Percentiles rank a stretch among this genome's conserved stretches.
Conservation (phyloP, 352 stramenopile genomes). For the Globisporangium emineosum region DNA sequence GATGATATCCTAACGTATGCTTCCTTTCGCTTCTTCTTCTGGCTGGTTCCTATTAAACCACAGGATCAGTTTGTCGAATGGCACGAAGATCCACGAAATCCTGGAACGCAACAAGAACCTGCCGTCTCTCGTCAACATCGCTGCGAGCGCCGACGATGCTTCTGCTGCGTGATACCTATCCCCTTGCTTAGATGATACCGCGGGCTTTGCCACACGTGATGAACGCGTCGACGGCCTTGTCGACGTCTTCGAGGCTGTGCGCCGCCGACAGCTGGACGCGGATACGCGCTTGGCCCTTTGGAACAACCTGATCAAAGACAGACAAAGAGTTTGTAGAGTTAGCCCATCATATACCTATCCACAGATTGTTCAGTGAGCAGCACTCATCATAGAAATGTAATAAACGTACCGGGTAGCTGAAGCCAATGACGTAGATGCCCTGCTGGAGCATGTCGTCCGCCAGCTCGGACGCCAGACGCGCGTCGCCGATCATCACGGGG, state of each 20-base stretch:
- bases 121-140: constrained; percentile 51
- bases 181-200: constrained; percentile 47
- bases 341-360: background rate
- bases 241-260: constrained; percentile 90
- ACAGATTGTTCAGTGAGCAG: background rate
- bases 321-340: background rate
- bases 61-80: constrained; percentile 47
- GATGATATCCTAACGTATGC: background rate
- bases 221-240: constrained; percentile 91
- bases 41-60: constrained; percentile 8
- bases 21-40: constrained; percentile 13
- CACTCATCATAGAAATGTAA: background rate
- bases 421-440: constrained; percentile 94
- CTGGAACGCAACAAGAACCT: constrained; percentile 51
- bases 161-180: background rate
- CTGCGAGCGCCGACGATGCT: background rate
- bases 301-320: constrained; percentile 64
- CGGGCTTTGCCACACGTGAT: constrained; percentile 87
- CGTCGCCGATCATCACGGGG: constrained; percentile 91
- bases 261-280: constrained; percentile 90
- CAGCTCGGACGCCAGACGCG: constrained; percentile 84
- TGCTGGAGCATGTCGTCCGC: constrained; percentile 91
- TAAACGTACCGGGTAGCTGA: constrained; percentile 91
- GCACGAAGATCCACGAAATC: constrained; percentile 36
- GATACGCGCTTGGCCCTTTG: constrained; percentile 90